Conservation (phyloP, 2,329 filamentous ascomycete genomes). For the Fusarium sp. region DNA sequence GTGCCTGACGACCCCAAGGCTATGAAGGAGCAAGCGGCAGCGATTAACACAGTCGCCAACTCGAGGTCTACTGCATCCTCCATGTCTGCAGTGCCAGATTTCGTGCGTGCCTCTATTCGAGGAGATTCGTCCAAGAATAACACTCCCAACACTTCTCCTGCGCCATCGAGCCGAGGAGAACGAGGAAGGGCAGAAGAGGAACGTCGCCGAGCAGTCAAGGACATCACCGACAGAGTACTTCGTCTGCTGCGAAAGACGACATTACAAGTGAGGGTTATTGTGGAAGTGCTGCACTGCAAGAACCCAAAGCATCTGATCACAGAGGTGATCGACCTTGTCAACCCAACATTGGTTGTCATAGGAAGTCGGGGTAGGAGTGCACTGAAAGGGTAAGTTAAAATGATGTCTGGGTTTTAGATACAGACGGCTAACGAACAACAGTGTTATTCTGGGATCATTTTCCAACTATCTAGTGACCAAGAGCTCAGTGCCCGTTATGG, state of each 20-base stretch:
- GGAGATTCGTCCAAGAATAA: constrained; percentile 49
- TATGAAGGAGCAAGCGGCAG: constrained; percentile 79
- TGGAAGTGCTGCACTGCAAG: constrained; percentile 98
- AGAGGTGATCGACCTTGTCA: constrained; percentile 94
- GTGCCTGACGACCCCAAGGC: constrained; percentile 79
- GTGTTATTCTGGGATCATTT: constrained; percentile 94
- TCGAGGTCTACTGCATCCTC: constrained; percentile 50
- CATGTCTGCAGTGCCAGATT: constrained; percentile 50
- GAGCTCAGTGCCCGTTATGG: constrained; percentile 97
- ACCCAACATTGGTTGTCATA: constrained; percentile 91
- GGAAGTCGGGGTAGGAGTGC: constrained; percentile 92
- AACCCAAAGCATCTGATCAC: constrained; percentile 96
- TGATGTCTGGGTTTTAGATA: not conserved
- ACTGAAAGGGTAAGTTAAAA: constrained; percentile 82
- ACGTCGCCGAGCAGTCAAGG: constrained; percentile 80
- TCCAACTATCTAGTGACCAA: constrained; percentile 98
- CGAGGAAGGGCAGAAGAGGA: constrained; percentile 77
- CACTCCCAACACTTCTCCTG: constrained; percentile 59
- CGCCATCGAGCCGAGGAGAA: constrained; percentile 60
- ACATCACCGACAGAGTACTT: constrained; percentile 86
- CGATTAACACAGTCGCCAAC: constrained; percentile 72
- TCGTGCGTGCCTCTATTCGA: constrained; percentile 48
- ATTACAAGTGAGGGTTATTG: constrained; percentile 89
- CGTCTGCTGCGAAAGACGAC: constrained; percentile 89
- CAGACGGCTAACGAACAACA: constrained; percentile 56